Percentiles rank a stretch among this genome's conserved stretches.
phyloP scores from a whole-genome alignment of 306 rosid genomes.

The Comarum palustre region DNA sequence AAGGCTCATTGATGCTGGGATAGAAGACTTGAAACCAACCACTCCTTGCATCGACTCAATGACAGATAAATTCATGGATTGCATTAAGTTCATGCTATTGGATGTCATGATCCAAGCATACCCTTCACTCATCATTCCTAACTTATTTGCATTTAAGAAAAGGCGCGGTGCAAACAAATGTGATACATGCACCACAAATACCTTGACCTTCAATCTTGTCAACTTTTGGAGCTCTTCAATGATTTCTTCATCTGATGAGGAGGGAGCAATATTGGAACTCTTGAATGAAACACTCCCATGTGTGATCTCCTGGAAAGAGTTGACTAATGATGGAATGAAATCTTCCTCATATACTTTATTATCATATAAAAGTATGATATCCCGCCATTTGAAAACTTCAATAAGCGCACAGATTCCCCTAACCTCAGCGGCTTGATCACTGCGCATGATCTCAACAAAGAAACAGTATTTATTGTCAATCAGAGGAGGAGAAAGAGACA shows the following conservation, averaged over 20 bases:
- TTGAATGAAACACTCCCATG: not conserved
- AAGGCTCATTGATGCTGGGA: not conserved
- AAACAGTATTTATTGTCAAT: not conserved
- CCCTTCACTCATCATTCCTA: conserved; percentile 13
- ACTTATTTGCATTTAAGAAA: conserved; percentile 4
- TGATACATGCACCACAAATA: conserved; percentile 10
- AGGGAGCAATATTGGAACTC: not conserved
- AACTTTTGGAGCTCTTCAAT: conserved; percentile 13
- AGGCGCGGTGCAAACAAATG: not conserved
- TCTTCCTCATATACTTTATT: not conserved
- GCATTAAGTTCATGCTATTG: conserved; percentile 11
- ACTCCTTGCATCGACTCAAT: conserved; percentile 22
- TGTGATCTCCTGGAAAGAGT: conserved; percentile 1
- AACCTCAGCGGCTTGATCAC: conserved; percentile 2
- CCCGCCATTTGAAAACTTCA: conserved; percentile 12
- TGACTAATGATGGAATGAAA: not conserved
- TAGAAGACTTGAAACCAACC: not conserved
- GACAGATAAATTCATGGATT: not conserved
- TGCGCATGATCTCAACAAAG: not conserved
- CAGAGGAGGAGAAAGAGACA: not conserved
- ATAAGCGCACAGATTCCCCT: not conserved
- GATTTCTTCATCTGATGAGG: conserved; percentile 2
- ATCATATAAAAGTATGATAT: conserved; percentile 13
- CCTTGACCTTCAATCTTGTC: not conserved
- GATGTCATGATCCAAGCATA: conserved; percentile 13